Percentiles rank a stretch among this genome's conserved stretches.
These are phyloP conservation scores for Neopestalotiopsis rosae DNA, from an alignment of 2,329 filamentous ascomycete genomes.

Conservation along the genomic window DNA sequence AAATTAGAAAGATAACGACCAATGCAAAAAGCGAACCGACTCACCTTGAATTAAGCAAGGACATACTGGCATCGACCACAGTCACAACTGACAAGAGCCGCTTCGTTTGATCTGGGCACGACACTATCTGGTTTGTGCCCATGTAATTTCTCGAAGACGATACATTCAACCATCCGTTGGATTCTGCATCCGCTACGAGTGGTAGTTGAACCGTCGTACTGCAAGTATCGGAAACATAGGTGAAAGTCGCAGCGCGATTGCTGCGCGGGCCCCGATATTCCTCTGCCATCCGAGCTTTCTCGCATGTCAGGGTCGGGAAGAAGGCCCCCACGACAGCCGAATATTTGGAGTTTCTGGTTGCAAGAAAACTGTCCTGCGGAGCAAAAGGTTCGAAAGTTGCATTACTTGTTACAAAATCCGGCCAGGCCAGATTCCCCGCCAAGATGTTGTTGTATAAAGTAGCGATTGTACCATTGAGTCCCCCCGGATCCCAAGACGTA, in stretches of 20 bases:
- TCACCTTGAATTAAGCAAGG: neutral
- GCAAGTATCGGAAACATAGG: neutral
- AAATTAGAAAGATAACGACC: neutral
- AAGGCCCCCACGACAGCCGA: neutral
- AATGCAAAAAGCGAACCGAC: neutral
- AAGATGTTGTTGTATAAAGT: neutral
- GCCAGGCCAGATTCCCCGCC: neutral
- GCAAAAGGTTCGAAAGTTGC: neutral
- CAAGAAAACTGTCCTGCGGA: neutral
- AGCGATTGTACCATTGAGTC: neutral
- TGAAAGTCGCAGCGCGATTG: neutral
- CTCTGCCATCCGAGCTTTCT: neutral
- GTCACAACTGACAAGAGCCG: neutral
- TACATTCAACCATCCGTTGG: neutral
- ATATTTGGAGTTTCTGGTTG: neutral
- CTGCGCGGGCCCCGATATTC: neutral
- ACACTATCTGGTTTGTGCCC: neutral
- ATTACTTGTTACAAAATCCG: neutral
- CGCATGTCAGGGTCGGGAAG: conserved; percentile 1
- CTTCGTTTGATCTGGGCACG: neutral
- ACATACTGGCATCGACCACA: neutral
- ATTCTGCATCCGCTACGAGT: neutral
- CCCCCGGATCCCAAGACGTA: conserved; percentile 7
- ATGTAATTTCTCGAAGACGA: neutral
- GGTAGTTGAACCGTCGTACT: neutral